Evolutionary conservation across 345 rosid species (phyloP).

Genomic region (Citrus maxima): DNA sequence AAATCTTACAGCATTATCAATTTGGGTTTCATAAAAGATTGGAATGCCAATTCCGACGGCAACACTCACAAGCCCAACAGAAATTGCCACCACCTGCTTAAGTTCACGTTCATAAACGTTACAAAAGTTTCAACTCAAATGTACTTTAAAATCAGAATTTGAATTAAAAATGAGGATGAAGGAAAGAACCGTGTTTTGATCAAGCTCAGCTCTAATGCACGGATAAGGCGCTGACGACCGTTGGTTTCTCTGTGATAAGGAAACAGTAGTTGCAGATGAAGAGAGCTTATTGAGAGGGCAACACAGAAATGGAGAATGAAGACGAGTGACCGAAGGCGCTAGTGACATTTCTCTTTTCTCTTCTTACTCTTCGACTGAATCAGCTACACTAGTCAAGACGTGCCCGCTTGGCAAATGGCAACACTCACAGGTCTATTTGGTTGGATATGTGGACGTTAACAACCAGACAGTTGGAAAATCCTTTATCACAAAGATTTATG

Average conservation of each 20-base stretch:
- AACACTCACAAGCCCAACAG: conserved; percentile 81
- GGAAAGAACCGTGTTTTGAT: conserved; percentile 71
- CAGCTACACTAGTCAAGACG: not conserved
- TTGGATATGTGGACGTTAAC: conserved; percentile 10
- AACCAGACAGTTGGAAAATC: not conserved
- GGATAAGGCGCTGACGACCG: conserved; percentile 47
- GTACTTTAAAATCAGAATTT: not conserved
- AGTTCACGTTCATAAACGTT: not conserved
- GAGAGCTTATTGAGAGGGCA: conserved; percentile 39
- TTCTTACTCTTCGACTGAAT: not conserved
- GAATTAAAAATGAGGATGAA: not conserved
- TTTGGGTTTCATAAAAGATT: conserved; percentile 75
- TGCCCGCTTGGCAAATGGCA: not conserved
- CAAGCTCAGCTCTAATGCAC: conserved; percentile 71
- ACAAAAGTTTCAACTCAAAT: not conserved
- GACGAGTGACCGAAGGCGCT: conserved; percentile 43
- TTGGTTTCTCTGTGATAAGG: conserved; percentile 27
- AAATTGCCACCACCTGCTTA: conserved; percentile 63
- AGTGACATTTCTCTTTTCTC: conserved; percentile 38
- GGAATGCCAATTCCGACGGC: conserved; percentile 89
- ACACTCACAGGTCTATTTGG: not conserved
- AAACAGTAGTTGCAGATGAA: conserved; percentile 15
- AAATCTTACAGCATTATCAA: conserved; percentile 72
- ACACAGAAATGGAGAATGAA: conserved; percentile 54
- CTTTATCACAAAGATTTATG: not conserved